These are phyloP conservation scores for Tylopilus plumbeoviolaceoides DNA, from an alignment of 768 basidiomycete species.

Conservation along the genomic window DNA sequence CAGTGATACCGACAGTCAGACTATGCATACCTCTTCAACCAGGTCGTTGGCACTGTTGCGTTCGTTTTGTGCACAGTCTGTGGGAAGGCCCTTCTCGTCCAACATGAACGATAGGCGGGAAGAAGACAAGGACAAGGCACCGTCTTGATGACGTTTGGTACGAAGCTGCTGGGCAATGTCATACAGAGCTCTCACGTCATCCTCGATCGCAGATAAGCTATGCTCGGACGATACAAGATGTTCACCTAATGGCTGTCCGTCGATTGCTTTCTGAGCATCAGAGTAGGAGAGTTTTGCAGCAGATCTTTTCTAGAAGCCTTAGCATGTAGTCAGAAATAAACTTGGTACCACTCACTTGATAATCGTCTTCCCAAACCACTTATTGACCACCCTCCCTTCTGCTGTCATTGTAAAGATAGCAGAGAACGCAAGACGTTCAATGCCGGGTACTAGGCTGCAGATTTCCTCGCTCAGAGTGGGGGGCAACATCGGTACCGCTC, in stretches of 20 bases:
- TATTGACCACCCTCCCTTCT: slow-evolving; percentile 79
- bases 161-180: slow-evolving; percentile 71
- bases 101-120: slow-evolving; percentile 72
- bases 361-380: slow-evolving; percentile 91
- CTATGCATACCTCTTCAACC: slow-evolving; percentile 75
- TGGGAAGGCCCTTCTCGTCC: slow-evolving; percentile 74
- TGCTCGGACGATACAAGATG: slow-evolving; percentile 57
- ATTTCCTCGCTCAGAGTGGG: slow-evolving; percentile 89
- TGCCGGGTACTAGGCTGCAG: slow-evolving; percentile 85
- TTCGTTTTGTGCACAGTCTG: slow-evolving; percentile 69
- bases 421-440: slow-evolving; percentile 90
- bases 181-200: slow-evolving; percentile 70
- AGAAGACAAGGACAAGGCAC: slow-evolving; percentile 69
- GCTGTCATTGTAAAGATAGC: slow-evolving; percentile 80
- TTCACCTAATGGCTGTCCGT: slow-evolving; percentile 58
- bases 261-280: slow-evolving; percentile 78
- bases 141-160: slow-evolving; percentile 69
- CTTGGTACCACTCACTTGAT: slow-evolving; percentile 59
- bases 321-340: not conserved
- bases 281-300: slow-evolving; percentile 80
- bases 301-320: slow-evolving; percentile 49
- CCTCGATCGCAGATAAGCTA: slow-evolving; percentile 54
- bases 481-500: slow-evolving; percentile 96
- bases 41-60: slow-evolving; percentile 71
- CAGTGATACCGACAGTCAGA: not conserved